Evolutionary conservation across 495 filamentous ascomycete species (phyloP), one percentile per base, ranked within the genome.

Genomic region (Aspergillus bertholletiae): DNA sequence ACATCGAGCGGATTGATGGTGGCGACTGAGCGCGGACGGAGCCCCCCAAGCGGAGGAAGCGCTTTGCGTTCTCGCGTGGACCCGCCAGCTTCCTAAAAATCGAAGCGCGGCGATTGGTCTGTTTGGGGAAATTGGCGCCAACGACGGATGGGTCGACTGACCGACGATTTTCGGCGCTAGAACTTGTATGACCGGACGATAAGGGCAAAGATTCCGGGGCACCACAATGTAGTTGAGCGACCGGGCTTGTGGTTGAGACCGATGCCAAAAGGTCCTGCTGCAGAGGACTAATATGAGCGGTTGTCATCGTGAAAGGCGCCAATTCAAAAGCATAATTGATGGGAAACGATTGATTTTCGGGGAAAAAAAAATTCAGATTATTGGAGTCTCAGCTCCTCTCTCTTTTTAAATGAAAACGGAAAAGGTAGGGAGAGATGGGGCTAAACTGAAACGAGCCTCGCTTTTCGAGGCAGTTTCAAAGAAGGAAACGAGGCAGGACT

Each of bases 1-100:
- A 46, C 57, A 67, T 60, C 55, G 64, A 34, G 57, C 55, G 53
- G 57, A 52, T 22, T 41, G 49, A 30, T 46, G 66, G 51, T 27
- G 63, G 50, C 50, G 65, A 61, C 17, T 43, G 39, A 15, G 56
- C 54, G 30, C 69, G 48, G 43, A 61, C 53, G 43, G 70, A 60
- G 27, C 69, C 63, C 47, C 71, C 70, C 55, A 76, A 57, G 63
- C 75, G 75, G 66, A 81, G 70, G 61, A 78, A 62, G 49, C 75
- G 75, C 70, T 75, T 75, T 58, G 75, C 74, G 69, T 74, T 76
- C 55, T 79, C 76, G 51, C 74, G 73, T 62, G 76, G 72, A 23
- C 71, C 68, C 62, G 73, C 74, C 69, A 79, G 65, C 62, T 74
- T 78, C 65, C 53, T 65, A 39, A 77, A 50, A 21, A 75, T 58